phyloP scores from a whole-genome alignment of 208 protist genomes.

The Crithidia sp. region DNA sequence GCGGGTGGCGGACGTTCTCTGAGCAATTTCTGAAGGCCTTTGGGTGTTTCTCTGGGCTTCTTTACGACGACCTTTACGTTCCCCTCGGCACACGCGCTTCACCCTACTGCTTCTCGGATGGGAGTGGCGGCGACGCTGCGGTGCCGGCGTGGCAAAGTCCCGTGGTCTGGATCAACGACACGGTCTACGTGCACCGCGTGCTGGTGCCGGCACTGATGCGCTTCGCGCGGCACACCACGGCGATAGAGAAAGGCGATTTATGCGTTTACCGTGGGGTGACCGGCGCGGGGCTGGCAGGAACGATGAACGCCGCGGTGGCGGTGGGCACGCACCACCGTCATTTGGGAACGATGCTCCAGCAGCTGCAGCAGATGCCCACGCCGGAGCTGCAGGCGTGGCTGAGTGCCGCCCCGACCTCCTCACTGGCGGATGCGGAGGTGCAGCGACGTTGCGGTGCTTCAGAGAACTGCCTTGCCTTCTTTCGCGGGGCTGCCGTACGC shows the following conservation, averaged over 20 bases:
- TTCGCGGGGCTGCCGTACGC: neutral
- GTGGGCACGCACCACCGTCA: constrained; percentile 24
- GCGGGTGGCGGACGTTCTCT: constrained; percentile 31
- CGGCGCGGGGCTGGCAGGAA: neutral
- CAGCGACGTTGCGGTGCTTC: neutral
- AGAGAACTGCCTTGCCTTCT: constrained; percentile 4
- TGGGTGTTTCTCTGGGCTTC: constrained; percentile 33
- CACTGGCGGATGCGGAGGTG: neutral
- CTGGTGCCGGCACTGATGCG: constrained; percentile 57
- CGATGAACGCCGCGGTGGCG: constrained; percentile 1
- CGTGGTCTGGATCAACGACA: constrained; percentile 53
- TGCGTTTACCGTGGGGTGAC: constrained; percentile 17
- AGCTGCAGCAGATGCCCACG: constrained; percentile 9
- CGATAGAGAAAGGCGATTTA: neutral
- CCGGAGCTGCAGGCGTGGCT: constrained; percentile 19
- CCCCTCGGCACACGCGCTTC: constrained; percentile 13
- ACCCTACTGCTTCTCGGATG: neutral
- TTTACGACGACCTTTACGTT: constrained; percentile 29
- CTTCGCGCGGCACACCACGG: constrained; percentile 32
- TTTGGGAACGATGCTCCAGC: constrained; percentile 5
- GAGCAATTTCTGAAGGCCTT: constrained; percentile 9
- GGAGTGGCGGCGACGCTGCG: neutral
- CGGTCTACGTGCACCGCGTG: constrained; percentile 40
- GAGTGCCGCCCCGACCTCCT: neutral
- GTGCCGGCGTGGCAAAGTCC: constrained; percentile 9